Evolutionary conservation across 208 protist species (phyloP).

Genomic region (Leishmania arabica): DNA sequence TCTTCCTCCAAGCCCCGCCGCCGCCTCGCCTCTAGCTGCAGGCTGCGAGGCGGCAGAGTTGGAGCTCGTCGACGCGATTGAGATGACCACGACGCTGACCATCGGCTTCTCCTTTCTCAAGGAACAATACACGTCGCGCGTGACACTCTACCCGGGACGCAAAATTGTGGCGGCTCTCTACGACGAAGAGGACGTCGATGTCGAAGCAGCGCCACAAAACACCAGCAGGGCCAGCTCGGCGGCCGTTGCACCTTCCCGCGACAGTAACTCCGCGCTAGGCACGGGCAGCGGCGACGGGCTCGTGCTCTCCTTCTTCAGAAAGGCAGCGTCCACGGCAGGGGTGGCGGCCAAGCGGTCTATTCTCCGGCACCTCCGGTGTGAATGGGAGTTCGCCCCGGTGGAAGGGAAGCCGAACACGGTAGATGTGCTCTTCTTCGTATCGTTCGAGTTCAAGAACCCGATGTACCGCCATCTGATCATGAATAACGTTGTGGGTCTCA

Average conservation of each 20-base stretch:
- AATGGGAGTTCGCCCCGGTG: conserved; percentile 71
- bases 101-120: conserved; percentile 81
- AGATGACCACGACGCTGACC: conserved; percentile 73
- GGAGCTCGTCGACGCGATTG: conserved; percentile 35
- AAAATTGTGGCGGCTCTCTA: conserved; percentile 60
- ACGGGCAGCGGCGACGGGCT: conserved; percentile 19
- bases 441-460: conserved; percentile 81
- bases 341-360: conserved; percentile 47
- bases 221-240: not conserved
- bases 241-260: not conserved
- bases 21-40: not conserved
- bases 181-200: conserved; percentile 34
- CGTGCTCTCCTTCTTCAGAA: conserved; percentile 40
- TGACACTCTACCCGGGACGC: conserved; percentile 51
- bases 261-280: not conserved
- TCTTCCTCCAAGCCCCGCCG: conserved; percentile 5
- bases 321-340: conserved; percentile 35
- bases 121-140: conserved; percentile 77
- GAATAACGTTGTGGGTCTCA: conserved; percentile 74
- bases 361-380: conserved; percentile 61
- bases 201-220: not conserved
- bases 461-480: conserved; percentile 77
- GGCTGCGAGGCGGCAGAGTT: conserved; percentile 10
- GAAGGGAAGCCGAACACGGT: conserved; percentile 43
- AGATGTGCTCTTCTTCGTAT: conserved; percentile 74